These are phyloP conservation scores for Cyclospora cayetanensis DNA, from an alignment of 169 alveolate species.

Conservation along the genomic window DNA sequence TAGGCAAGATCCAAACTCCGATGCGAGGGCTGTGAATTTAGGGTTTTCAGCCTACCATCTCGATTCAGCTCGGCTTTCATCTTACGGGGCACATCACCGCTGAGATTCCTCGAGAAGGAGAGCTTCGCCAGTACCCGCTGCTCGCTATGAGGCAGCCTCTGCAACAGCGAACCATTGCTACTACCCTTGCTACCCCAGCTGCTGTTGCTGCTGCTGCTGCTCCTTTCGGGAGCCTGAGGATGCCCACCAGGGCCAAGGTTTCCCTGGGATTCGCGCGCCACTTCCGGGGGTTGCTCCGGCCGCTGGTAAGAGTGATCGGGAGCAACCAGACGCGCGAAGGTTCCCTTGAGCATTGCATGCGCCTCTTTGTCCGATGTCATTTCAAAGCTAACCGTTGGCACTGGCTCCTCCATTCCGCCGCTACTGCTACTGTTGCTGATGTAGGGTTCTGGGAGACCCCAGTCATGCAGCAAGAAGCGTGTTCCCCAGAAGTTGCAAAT, in stretches of 20 bases:
- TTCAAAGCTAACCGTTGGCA: no score
- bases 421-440: no score
- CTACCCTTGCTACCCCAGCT: not conserved
- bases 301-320: no score
- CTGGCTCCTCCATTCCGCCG: no score
- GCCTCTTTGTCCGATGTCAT: no score
- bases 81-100: not conserved
- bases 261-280: not conserved
- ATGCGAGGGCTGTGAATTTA: not conserved
- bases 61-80: not conserved
- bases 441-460: conserved; percentile 12
- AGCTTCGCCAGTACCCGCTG: not conserved
- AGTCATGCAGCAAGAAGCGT: not conserved
- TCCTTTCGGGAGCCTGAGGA: not conserved
- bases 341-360: no score
- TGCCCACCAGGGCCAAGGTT: not conserved
- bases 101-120: not conserved
- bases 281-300: no score
- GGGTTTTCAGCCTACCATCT: not conserved
- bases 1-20: not conserved
- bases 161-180: not conserved
- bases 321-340: no score
- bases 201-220: conserved; percentile 25
- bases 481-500: conserved; percentile 37
- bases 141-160: not conserved